Conservation (phyloP, 176 grass and related monocot genomes). For the Oryza glumipatula region DNA sequence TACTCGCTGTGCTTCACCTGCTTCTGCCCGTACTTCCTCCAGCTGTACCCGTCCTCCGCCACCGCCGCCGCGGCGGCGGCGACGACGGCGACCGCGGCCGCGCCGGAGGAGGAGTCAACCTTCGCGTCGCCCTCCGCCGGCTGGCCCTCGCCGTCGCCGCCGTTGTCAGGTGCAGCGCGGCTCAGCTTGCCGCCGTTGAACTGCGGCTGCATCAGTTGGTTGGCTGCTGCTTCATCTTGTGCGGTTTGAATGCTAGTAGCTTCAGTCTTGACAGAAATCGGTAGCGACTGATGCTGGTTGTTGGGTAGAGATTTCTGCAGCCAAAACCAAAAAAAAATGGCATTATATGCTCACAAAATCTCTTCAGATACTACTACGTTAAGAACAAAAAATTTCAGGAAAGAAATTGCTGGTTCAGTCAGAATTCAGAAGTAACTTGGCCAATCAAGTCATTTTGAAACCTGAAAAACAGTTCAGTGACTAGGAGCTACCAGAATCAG, state of each 20-base stretch:
- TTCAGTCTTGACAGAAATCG: slow-evolving; percentile 46
- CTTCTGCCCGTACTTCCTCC: slow-evolving; percentile 99
- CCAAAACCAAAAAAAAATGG: neutral
- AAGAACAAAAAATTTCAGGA: neutral
- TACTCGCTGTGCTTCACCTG: slow-evolving; percentile 97
- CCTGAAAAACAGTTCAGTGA: neutral
- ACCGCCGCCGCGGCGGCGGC: neutral
- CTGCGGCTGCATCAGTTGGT: slow-evolving; percentile 37
- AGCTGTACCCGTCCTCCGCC: slow-evolving; percentile 87
- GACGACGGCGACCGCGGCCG: neutral
- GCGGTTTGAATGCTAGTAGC: slow-evolving; percentile 24
- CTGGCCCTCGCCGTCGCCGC: slow-evolving; percentile 10
- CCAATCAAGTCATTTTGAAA: neutral
- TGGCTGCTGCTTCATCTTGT: neutral
- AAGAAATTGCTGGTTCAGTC: neutral
- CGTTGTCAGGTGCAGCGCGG: slow-evolving; percentile 16
- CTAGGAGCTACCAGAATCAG: neutral
- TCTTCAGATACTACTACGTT: neutral
- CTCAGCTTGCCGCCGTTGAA: slow-evolving; percentile 33
- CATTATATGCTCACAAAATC: neutral
- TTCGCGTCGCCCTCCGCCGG: neutral
- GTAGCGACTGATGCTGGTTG: slow-evolving; percentile 23
- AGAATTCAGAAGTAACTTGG: neutral
- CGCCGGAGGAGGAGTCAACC: slow-evolving; percentile 27
- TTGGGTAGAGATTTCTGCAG: slow-evolving; percentile 33